phyloP scores from a whole-genome alignment of 768 basidiomycete species.

The Tephrocybe sp. region DNA sequence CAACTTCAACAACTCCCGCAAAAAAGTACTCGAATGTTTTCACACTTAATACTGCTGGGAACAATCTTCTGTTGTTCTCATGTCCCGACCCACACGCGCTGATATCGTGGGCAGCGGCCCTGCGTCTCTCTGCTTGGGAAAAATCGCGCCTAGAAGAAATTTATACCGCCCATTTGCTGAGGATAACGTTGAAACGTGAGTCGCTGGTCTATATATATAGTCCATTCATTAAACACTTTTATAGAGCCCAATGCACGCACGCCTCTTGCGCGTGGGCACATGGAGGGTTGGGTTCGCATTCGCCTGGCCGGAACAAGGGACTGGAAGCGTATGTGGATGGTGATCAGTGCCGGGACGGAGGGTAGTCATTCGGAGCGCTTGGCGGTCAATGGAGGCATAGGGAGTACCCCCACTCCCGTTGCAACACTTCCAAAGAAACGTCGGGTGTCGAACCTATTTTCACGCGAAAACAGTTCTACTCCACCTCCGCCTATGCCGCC shows the following conservation, averaged over 20 bases:
- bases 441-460: constrained; percentile 73
- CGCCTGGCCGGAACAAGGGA: constrained; percentile 96
- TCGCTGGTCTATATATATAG: constrained; percentile 3
- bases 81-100: constrained; percentile 72
- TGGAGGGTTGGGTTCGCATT: constrained; percentile 91
- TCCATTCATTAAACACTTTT: constrained; percentile 3
- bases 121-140: constrained; percentile 93
- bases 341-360: constrained; percentile 54
- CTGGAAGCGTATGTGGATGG: constrained; percentile 92
- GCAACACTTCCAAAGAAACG: constrained; percentile 37
- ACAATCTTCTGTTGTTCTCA: constrained; percentile 86
- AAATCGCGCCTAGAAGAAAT: constrained; percentile 95
- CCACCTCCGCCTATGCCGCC: constrained; percentile 32
- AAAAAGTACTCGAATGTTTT: constrained; percentile 77
- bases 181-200: constrained; percentile 61
- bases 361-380: constrained; percentile 22
- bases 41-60: constrained; percentile 92
- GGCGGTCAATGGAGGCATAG: constrained; percentile 24
- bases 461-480: constrained; percentile 32
- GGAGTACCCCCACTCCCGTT: constrained; percentile 21
- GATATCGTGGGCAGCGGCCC: constrained; percentile 88
- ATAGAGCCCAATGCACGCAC: constrained; percentile 54
- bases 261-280: constrained; percentile 65
- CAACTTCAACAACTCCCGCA: constrained; percentile 45
- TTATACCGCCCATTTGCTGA: constrained; percentile 91